Percentiles rank a stretch among this genome's conserved stretches.
Evolutionary conservation across 2,329 filamentous ascomycete species (phyloP).

Genomic region (Penicillium digitatum): DNA sequence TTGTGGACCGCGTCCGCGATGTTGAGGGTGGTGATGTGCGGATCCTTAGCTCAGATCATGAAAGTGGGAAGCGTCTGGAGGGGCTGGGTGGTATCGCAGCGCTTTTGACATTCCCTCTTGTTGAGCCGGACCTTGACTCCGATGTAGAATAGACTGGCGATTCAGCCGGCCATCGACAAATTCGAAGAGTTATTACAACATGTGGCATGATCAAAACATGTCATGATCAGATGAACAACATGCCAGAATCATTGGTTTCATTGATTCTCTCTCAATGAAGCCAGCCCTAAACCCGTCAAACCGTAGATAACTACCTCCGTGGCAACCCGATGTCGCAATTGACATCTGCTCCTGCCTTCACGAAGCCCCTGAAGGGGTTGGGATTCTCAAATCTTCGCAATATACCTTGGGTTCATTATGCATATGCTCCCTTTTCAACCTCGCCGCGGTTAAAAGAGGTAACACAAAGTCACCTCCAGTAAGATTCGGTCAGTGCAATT

Average conservation of each 20-base stretch:
- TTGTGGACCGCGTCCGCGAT: slow-evolving; percentile 84
- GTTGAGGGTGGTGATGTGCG: slow-evolving; percentile 78
- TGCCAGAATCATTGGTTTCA: neutral
- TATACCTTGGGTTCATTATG: too few species aligned
- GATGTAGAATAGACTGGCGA: slow-evolving; percentile 40
- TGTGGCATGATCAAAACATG: neutral
- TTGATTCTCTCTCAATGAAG: neutral
- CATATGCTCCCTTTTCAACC: too few species aligned
- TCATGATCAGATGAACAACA: neutral
- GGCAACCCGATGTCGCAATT: too few species aligned
- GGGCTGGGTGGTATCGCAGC: slow-evolving; percentile 83
- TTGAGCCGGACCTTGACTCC: slow-evolving; percentile 71
- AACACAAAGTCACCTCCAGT: too few species aligned
- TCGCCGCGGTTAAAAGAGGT: too few species aligned
- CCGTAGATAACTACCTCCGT: neutral
- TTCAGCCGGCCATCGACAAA: neutral
- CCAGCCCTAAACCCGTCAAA: neutral
- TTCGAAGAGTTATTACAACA: neutral
- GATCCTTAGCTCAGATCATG: slow-evolving; percentile 88
- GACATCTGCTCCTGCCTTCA: neutral
- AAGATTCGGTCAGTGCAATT: too few species aligned
- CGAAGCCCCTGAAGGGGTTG: too few species aligned
- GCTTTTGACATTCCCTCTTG: slow-evolving; percentile 81
- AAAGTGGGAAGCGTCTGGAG: slow-evolving; percentile 82
- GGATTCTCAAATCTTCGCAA: neutral